Conservation (phyloP, 2,329 filamentous ascomycete species). For the Epichloe festucae region DNA sequence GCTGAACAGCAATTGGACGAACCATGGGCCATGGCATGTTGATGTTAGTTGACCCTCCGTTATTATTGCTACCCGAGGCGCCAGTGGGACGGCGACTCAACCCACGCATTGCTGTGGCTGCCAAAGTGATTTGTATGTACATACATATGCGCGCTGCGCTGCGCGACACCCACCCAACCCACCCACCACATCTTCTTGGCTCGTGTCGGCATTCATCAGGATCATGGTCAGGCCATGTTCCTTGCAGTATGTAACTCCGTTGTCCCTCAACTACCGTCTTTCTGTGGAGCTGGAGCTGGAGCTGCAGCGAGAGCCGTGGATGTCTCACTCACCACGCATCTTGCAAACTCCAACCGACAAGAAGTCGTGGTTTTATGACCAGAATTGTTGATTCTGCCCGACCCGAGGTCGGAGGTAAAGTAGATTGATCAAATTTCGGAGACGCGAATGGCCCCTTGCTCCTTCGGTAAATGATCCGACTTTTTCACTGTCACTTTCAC, state of each 20-base stretch:
- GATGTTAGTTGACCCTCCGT: neutral
- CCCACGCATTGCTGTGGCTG: neutral
- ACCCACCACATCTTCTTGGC: neutral
- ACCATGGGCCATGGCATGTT: neutral
- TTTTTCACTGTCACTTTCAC: neutral
- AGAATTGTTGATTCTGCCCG: no score
- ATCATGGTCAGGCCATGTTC: neutral
- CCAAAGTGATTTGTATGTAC: no score
- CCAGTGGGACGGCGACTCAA: neutral
- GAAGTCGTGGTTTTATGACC: no score
- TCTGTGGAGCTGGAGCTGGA: no score
- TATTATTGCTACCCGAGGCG: neutral
- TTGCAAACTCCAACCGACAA: no score
- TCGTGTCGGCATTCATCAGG: constrained; percentile 8
- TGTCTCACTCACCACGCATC: no score
- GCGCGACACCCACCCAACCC: neutral
- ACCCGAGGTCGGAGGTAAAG: no score
- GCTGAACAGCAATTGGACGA: neutral
- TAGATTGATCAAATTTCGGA: no score
- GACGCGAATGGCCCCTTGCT: no score
- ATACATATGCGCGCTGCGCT: neutral
- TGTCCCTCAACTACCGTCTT: no score
- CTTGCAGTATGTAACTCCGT: neutral
- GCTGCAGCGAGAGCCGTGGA: no score
- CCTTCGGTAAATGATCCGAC: no score